A percentile compares a stretch with the other conserved stretches of the same genome.
These are phyloP conservation scores for Coniochaeta hoffmannii DNA, from an alignment of 2,329 filamentous ascomycete genomes.

Conservation along the genomic window DNA sequence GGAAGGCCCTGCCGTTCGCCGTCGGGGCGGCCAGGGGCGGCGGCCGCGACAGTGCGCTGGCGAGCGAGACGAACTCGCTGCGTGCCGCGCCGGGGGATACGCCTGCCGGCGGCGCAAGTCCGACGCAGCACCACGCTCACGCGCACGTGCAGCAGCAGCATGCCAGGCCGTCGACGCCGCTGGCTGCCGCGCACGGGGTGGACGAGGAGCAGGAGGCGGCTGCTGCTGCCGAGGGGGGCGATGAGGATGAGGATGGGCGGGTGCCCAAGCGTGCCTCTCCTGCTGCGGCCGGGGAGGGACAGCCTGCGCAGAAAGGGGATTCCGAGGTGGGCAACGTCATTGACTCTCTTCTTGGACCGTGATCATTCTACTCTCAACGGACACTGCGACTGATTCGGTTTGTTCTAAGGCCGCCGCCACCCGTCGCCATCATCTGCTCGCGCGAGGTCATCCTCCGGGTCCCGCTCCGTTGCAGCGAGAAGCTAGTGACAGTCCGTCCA, in stretches of 20 bases:
- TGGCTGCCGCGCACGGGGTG: not conserved
- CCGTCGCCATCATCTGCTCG: not conserved
- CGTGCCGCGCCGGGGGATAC: conserved; percentile 37
- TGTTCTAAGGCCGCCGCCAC: not conserved
- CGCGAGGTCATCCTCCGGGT: not conserved
- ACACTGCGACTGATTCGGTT: not conserved
- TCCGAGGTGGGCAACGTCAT: conserved; percentile 46
- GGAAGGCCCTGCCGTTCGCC: conserved; percentile 59
- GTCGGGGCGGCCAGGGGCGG: conserved; percentile 23
- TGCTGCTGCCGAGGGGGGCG: conserved; percentile 5
- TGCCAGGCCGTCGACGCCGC: not conserved
- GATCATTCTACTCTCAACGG: conserved; percentile 13
- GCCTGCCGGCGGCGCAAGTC: conserved; percentile 23
- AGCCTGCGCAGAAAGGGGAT: conserved; percentile 6
- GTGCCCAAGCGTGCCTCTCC: not conserved
- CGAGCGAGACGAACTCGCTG: conserved; percentile 53
- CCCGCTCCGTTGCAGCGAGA: conserved; percentile 24
- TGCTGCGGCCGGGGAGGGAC: conserved; percentile 7
- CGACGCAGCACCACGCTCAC: conserved; percentile 25
- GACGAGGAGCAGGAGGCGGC: not conserved
- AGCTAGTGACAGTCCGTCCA: conserved; percentile 33
- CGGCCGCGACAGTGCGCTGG: conserved; percentile 43
- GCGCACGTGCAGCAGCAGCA: not conserved
- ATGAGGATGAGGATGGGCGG: not conserved
- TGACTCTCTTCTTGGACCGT: conserved; percentile 45